A percentile compares a stretch with the other conserved stretches of the same genome.
Conservation (phyloP, 345 rosid genomes). For the Euphorbia pulcherrima region DNA sequence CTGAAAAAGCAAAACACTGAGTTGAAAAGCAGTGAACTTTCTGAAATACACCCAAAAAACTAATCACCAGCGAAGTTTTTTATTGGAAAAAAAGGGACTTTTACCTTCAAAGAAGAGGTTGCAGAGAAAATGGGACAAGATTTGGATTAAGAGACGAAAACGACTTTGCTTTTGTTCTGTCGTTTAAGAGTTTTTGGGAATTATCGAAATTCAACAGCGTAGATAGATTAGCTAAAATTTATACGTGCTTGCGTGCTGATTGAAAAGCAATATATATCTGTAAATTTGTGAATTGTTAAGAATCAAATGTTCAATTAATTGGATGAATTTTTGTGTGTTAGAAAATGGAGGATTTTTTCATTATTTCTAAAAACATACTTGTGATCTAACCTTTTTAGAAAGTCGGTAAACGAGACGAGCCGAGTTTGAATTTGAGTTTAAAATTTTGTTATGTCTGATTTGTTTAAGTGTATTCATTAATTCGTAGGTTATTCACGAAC, state of each 20-base stretch:
- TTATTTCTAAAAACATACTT: too few species aligned
- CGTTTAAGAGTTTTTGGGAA: not conserved
- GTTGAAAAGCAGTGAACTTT: not conserved
- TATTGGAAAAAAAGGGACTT: not conserved
- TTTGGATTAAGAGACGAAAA: not conserved
- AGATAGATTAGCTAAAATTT: slow-evolving; percentile 17
- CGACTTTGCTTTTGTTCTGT: slow-evolving; percentile 6
- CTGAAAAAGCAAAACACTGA: slow-evolving; percentile 13
- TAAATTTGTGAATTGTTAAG: too few species aligned
- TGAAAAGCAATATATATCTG: not conserved
- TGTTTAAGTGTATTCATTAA: too few species aligned
- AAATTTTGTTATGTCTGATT: too few species aligned
- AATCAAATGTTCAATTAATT: too few species aligned
- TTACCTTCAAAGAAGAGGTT: not conserved
- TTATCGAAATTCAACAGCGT: slow-evolving; percentile 15
- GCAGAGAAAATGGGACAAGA: slow-evolving; percentile 10
- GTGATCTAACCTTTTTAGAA: too few species aligned
- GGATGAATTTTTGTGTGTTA: too few species aligned
- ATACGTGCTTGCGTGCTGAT: not conserved
- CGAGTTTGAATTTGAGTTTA: too few species aligned
- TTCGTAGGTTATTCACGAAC: too few species aligned
- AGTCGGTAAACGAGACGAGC: too few species aligned
- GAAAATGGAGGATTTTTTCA: too few species aligned
- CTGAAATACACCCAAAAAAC: not conserved
- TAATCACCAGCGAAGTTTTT: not conserved